Evolutionary conservation across 768 basidiomycete species (phyloP), one percentile per base, ranked within the genome.

Genomic region (Phaeotremella fagi): DNA sequence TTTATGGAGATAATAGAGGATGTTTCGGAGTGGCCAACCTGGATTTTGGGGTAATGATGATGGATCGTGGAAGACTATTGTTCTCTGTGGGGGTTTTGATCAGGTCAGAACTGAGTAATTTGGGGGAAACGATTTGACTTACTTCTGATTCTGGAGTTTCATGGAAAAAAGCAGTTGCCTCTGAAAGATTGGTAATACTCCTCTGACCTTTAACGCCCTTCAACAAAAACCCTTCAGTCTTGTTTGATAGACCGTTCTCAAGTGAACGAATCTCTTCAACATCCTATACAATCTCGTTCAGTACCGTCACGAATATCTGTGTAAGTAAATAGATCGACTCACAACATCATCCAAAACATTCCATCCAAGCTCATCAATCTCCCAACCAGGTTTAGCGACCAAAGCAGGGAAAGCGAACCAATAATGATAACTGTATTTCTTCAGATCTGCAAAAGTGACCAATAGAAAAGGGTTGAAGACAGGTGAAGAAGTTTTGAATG

Each of bases 381-480:
- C 85, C 92, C 92, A 97, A 4, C 86, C 82, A 5, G 95, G 91
- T 61, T 88, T 90, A 20, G 87, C 79, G 0, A 85, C 85, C 60
- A 97, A 85, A 0, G 92, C 90, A 1, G 95, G 94, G 73, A 97
- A 95, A 0, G 88, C 87, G 68, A 97, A 97, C 95, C 94, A 99
- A 75, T 97, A 97, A 68, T 85, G 91, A 71, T 90, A 98, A 61
- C 85, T 86, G 79, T 95, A 97, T 74, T 92, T 97, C 80, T 98
- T 99, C 63, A 99, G 83, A 75, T 99, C 95, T 0, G 95, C 89
- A 63, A 85, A 98, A 0, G 91, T 90, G 63, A 99, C 86, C 46
- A 95, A 78, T 20, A 98, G 79, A 77, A 97, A 97, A 3, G 81
- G 81, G 50, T 81, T 87, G 35, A 97, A 78, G 56, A 83, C 79